Evolutionary conservation across 2,329 filamentous ascomycete species (phyloP).

Genomic region (Ophiobolus disseminans): DNA sequence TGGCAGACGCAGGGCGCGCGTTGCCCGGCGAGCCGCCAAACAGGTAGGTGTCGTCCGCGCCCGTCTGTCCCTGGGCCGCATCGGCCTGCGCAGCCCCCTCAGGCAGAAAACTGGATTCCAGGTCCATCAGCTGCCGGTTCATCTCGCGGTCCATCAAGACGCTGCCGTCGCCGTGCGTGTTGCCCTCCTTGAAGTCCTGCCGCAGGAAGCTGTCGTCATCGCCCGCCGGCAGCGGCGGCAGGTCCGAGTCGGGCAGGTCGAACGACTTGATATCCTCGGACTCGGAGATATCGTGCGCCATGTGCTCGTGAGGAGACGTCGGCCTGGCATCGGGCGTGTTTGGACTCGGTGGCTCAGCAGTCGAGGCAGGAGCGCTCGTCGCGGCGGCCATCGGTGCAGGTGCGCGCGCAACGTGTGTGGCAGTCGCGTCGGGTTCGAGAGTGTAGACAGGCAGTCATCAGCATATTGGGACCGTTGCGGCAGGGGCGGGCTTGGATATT

Average conservation of each 20-base stretch:
- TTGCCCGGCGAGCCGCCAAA: conserved; percentile 50
- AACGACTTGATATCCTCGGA: conserved; percentile 43
- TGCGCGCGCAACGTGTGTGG: conserved; percentile 23
- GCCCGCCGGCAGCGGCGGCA: conserved; percentile 50
- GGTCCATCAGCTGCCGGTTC: conserved; percentile 65
- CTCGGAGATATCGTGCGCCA: conserved; percentile 37
- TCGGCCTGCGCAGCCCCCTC: conserved; percentile 54
- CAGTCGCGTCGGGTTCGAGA: conserved; percentile 23
- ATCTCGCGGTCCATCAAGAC: conserved; percentile 65
- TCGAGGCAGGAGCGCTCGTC: conserved; percentile 27
- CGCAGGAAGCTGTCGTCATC: conserved; percentile 51
- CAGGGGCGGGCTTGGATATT: conserved; percentile 15
- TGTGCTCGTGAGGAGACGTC: conserved; percentile 26
- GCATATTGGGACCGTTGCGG: conserved; percentile 29
- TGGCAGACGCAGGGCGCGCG: conserved; percentile 26
- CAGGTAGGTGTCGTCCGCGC: conserved; percentile 57
- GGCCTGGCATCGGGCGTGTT: conserved; percentile 23
- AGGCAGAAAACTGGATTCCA: conserved; percentile 69
- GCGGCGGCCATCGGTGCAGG: conserved; percentile 31
- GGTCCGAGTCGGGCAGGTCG: conserved; percentile 46
- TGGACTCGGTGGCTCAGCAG: conserved; percentile 34
- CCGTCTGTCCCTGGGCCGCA: conserved; percentile 32
- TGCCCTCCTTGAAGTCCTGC: conserved; percentile 36
- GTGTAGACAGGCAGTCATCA: conserved; percentile 21
- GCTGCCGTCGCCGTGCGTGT: conserved; percentile 48